phyloP scores from a whole-genome alignment of 1,139 yeast species.

The Meyerozyma elateridarum region DNA sequence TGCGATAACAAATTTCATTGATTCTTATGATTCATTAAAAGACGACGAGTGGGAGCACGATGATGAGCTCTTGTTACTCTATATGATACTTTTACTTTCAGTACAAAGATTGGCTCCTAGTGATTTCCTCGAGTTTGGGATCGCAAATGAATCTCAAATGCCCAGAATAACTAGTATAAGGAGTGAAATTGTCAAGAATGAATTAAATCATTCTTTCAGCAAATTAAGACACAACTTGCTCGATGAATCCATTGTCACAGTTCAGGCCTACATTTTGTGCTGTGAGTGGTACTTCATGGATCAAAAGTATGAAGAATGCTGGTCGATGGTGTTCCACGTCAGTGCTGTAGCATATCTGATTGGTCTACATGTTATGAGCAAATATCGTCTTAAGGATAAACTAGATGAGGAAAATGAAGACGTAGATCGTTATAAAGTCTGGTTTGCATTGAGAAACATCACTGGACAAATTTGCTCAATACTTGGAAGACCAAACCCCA shows the following conservation, averaged over 20 bases:
- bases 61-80: conserved; percentile 43
- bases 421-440: conserved; percentile 36
- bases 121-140: conserved; percentile 25
- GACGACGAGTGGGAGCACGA: conserved; percentile 46
- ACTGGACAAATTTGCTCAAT: conserved; percentile 49
- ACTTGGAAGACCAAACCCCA: conserved; percentile 54
- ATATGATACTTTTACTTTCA: conserved; percentile 40
- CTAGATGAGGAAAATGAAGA: conserved; percentile 28
- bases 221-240: conserved; percentile 42
- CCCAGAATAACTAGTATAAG: conserved; percentile 19
- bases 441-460: conserved; percentile 47
- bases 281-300: conserved; percentile 47
- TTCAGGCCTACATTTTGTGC: conserved; percentile 47
- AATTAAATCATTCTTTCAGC: conserved; percentile 33
- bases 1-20: conserved; percentile 25
- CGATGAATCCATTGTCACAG: conserved; percentile 42
- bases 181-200: conserved; percentile 25
- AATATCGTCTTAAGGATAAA: conserved; percentile 20
- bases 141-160: conserved; percentile 13
- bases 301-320: conserved; percentile 46
- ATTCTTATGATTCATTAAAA: conserved; percentile 23
- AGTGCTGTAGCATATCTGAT: conserved; percentile 48
- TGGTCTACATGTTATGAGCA: conserved; percentile 47
- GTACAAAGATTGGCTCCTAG: conserved; percentile 37
- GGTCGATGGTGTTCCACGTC: conserved; percentile 46